phyloP scores from a whole-genome alignment of 495 filamentous ascomycete species.

The Hypoxylon trugodes region DNA sequence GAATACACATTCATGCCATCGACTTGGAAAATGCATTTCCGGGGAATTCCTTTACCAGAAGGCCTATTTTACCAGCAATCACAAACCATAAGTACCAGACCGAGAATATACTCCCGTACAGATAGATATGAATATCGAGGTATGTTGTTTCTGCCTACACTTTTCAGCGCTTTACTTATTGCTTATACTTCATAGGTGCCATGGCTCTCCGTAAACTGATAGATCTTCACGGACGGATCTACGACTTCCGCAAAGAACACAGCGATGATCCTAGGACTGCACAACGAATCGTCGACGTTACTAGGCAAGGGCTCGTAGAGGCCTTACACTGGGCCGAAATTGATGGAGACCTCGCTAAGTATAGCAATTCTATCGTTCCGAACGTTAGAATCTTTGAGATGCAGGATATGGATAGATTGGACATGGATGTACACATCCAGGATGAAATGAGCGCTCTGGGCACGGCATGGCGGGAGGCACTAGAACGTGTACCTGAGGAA shows the following conservation, averaged over 20 bases:
- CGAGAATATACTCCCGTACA: slow-evolving; percentile 39
- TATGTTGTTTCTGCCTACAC: slow-evolving; percentile 5
- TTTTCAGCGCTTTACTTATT: too few relatives aligned
- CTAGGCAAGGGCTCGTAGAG: slow-evolving; percentile 15
- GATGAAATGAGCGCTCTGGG: slow-evolving; percentile 24
- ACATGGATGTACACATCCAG: slow-evolving; percentile 32
- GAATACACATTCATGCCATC: slow-evolving; percentile 43
- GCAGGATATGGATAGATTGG: not conserved
- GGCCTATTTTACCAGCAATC: slow-evolving; percentile 37
- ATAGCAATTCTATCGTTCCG: slow-evolving; percentile 9
- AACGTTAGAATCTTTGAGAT: slow-evolving; percentile 34
- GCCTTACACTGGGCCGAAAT: slow-evolving; percentile 36
- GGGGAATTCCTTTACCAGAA: slow-evolving; percentile 41
- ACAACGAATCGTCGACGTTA: slow-evolving; percentile 20
- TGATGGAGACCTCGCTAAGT: slow-evolving; percentile 29
- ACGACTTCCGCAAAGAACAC: slow-evolving; percentile 32
- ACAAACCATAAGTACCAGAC: slow-evolving; percentile 23
- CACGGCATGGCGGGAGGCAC: slow-evolving; percentile 21
- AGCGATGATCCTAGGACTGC: not conserved
- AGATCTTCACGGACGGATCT: slow-evolving; percentile 34
- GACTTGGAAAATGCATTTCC: slow-evolving; percentile 44
- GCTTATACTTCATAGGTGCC: slow-evolving; percentile 34
- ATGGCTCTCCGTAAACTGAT: slow-evolving; percentile 39
- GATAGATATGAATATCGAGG: slow-evolving; percentile 40
- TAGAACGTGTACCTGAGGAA: slow-evolving; percentile 1